Evolutionary conservation across 2,329 filamentous ascomycete genomes (phyloP).

Genomic region (Diaporthe sp.): DNA sequence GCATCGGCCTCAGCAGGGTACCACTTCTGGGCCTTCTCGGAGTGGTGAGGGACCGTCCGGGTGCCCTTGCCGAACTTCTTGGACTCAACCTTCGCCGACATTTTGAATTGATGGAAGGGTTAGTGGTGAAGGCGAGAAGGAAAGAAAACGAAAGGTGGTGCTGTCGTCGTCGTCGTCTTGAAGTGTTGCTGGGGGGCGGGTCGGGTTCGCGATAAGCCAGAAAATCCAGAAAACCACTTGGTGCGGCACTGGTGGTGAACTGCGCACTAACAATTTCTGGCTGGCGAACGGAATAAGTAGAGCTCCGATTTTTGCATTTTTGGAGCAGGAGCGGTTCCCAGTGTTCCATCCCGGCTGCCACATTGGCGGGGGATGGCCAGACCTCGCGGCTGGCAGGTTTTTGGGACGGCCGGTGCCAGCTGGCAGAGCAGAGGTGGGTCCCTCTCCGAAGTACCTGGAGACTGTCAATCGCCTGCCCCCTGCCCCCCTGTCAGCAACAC

Average conservation of each 20-base stretch:
- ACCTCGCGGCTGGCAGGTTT: constrained; percentile 1
- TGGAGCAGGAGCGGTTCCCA: background rate
- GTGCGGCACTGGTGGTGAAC: constrained; percentile 11
- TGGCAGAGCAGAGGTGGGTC: background rate
- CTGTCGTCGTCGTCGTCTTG: constrained; percentile 41
- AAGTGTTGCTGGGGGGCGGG: constrained; percentile 37
- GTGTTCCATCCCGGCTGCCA: background rate
- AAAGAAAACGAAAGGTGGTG: constrained; percentile 37
- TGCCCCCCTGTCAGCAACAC: constrained; percentile 39
- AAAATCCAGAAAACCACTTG: constrained; percentile 37
- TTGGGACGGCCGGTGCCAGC: background rate
- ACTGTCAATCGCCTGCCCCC: constrained; percentile 1
- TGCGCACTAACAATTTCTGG: constrained; percentile 33
- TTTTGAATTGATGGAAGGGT: constrained; percentile 60
- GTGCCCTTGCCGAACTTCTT: constrained; percentile 99
- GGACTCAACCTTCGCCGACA: constrained; percentile 82
- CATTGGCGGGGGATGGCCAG: background rate
- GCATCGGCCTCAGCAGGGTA: constrained; percentile 95
- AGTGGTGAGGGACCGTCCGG: constrained; percentile 87
- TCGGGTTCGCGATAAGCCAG: constrained; percentile 35
- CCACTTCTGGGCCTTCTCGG: constrained; percentile 98
- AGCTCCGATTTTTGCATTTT: constrained; percentile 27
- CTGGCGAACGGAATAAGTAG: constrained; percentile 30
- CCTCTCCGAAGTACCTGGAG: background rate
- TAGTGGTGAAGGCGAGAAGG: constrained; percentile 39